Base-by-base conservation (phyloP, 2,329 filamentous ascomycete genomes). In the Fusarium falciforme region DNA sequence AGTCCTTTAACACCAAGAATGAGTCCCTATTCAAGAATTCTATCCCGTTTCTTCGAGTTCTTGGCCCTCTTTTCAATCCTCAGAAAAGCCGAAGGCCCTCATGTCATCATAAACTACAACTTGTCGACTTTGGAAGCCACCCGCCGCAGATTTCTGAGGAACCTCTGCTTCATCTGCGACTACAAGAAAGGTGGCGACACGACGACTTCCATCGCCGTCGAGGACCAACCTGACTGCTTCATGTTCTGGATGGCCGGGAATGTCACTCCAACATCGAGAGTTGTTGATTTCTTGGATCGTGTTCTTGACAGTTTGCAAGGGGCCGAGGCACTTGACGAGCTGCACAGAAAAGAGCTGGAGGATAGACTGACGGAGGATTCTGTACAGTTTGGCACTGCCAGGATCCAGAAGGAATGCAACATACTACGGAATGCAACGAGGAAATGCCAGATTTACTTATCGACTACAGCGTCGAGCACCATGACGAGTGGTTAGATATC, bases 181-280 rank as follows among this genome's bases (percentile, higher is more conserved):
- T 82, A 82, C 57, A 70, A 78, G 0, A 88, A 87, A 69, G 86
- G 87, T 0, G 87, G 87, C 3, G 71, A 78, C 3, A 83, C 83
- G 0, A 84, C 83, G n/a, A 84, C 87, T 0, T 82, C 87, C 0
- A 82, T 88, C 29, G 85, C 81, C 0, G 72, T 87, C 1, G 82
- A 88, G 67, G 76, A 83, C 0, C 67, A 49, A 0, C 40, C 73
- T 1, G 66, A 81, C 0, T 71, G 73, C n/a, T 81, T 80, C 60
- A 77, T 80, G 3, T 86, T 86, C 42, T 87, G 85, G 83, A 59
- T 87, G 9, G 82, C 86, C 4, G 82, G 81, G 2, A 88, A 88
- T 66, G 67, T 71, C 11, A 72, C 74, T 1, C 38, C 73, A 0
- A 35, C 66, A 1, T n/a, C 64, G 0, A 75, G 73, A n/a, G 79